Base-by-base conservation (phyloP, 768 basidiomycete species). In the Gautieria morchelliformis region DNA sequence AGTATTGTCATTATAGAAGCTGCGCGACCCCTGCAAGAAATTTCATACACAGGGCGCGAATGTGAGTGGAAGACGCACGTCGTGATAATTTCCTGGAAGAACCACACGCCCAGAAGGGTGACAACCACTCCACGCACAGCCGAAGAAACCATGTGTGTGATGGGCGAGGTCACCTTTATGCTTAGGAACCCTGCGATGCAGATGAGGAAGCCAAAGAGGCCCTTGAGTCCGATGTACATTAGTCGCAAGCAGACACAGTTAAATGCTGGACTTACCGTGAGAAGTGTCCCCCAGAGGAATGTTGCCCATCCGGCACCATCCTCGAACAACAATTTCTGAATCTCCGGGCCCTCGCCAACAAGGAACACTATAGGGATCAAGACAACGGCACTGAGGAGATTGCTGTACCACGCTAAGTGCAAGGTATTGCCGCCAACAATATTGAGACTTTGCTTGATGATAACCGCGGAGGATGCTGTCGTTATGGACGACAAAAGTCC, bases 81-180 rank as follows among this genome's bases (percentile, higher is more conserved):
- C 4, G 89, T 87, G 62, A 97, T 81, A 58, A 89, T 67, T 50
- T 98, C 94, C 27, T 74, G 67, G 72, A 96, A 96, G 19, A 91
- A 61, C 81, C 79, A 87, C 68, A 87, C 76, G 22, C 84, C 90
- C 14, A 96, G 75, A 46, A 94, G 67, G 5, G 92, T 90, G n/a
- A 87, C 90, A 1, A 92, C 84, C 27, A 97, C 94, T 17, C 95
- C 93, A 54, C 94, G 87, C 4, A 95, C 91, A 19, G 95, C 94
- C 11, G 93, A 93, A 4, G 92, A 94, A 27, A 96, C 75, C 94
- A 97, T 98, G 70, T 98, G 94, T 2, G 94, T 94, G 68, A 97
- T 93, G 14, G 94, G 94, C 1, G 93, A 95, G 8, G 94, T 98
- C 60, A 97, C 89, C 70, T 98, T 94, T 76, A 98, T 96, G 24